Conservation (phyloP, 116 monocot genomes). For the Trichopus zeylanicus region DNA sequence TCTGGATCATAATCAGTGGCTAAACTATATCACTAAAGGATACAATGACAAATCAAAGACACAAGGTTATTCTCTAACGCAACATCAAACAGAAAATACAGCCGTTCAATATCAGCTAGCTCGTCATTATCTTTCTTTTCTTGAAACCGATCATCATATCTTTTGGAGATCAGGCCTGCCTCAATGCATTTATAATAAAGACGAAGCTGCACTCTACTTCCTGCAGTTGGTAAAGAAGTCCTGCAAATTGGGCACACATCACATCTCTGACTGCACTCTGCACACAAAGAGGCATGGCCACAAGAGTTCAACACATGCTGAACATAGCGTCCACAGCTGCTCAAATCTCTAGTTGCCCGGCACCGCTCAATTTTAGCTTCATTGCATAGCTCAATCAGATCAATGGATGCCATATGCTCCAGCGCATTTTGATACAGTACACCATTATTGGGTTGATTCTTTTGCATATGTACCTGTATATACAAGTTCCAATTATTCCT, state of each 20-base stretch:
- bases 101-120: conserved; percentile 47
- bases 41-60: conserved; percentile 13
- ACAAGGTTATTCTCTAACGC: conserved; percentile 45
- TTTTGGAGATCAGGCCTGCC: conserved; percentile 73
- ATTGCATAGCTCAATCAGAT: conserved; percentile 62
- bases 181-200: conserved; percentile 81
- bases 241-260: conserved; percentile 85
- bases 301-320: conserved; percentile 69
- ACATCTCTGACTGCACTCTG: conserved; percentile 86
- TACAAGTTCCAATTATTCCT: too few relatives aligned
- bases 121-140: conserved; percentile 43
- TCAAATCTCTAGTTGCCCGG: conserved; percentile 82
- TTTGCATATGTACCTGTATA: neutral
- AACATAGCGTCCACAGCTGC: conserved; percentile 83
- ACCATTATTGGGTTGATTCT: neutral
- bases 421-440: conserved; percentile 48
- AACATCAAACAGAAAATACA: too few relatives aligned
- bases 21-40: conserved; percentile 30
- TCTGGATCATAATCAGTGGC: neutral
- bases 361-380: conserved; percentile 89
- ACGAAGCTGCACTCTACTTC: conserved; percentile 44
- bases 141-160: conserved; percentile 54
- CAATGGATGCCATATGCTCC: conserved; percentile 73
- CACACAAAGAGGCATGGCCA: conserved; percentile 90
- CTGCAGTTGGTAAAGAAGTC: conserved; percentile 33